Conservation (phyloP, 1,139 yeast species). For the Barnettozyma hawaiiensis region DNA sequence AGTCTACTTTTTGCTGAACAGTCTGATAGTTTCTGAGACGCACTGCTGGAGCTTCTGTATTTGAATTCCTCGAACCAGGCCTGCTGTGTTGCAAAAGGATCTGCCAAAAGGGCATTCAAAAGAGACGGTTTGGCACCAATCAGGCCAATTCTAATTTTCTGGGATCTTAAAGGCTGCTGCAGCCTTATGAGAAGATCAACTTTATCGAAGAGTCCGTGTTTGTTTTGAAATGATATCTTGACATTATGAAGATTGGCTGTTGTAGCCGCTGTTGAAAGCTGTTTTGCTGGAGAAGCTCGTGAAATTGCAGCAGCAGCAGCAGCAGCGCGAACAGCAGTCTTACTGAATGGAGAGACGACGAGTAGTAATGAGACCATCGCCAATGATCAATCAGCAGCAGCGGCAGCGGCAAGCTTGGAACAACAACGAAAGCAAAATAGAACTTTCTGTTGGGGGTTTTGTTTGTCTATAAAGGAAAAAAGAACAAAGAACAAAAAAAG, state of each 20-base stretch:
- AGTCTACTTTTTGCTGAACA: not conserved
- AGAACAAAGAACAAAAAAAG: too few species aligned
- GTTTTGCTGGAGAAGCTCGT: too few species aligned
- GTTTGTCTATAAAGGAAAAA: too few species aligned
- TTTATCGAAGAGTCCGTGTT: constrained; percentile 19
- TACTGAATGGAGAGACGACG: too few species aligned
- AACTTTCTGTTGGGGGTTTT: too few species aligned
- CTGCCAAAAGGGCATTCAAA: constrained; percentile 21
- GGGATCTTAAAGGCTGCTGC: not conserved
- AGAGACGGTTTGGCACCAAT: constrained; percentile 19
- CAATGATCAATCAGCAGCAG: too few species aligned
- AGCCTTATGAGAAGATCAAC: constrained; percentile 11
- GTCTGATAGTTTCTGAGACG: not conserved
- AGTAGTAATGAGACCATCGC: too few species aligned
- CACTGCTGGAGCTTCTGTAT: constrained; percentile 15
- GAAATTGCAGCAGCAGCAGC: too few species aligned
- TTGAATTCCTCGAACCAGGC: constrained; percentile 20
- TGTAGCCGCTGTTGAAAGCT: not conserved
- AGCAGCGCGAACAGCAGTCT: too few species aligned
- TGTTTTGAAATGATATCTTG: constrained; percentile 12
- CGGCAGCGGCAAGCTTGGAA: too few species aligned
- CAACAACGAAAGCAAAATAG: too few species aligned
- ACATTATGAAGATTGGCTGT: not conserved
- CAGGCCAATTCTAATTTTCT: constrained; percentile 20
- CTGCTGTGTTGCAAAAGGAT: constrained; percentile 24